Percentiles rank a stretch among this genome's conserved stretches.
Evolutionary conservation across 2,329 filamentous ascomycete genomes (phyloP).

Genomic region (Alternaria brassicicola): DNA sequence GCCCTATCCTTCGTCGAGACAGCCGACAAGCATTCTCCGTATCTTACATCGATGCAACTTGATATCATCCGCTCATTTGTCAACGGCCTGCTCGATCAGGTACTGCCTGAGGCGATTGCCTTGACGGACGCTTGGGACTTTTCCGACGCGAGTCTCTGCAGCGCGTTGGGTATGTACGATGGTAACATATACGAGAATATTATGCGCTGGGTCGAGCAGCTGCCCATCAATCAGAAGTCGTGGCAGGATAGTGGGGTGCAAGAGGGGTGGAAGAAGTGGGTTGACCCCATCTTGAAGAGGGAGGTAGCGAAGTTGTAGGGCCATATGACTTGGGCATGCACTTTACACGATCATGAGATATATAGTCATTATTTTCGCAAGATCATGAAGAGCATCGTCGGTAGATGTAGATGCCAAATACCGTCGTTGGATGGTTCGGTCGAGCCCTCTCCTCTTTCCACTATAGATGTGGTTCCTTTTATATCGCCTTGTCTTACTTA

Average conservation of each 20-base stretch:
- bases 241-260: slow-evolving; percentile 1
- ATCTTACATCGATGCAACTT: slow-evolving; percentile 33
- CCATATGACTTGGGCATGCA: background rate
- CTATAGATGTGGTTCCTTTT: background rate
- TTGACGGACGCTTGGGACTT: slow-evolving; percentile 59
- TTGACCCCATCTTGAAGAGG: slow-evolving; percentile 7
- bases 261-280: slow-evolving; percentile 6
- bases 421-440: background rate
- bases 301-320: slow-evolving; percentile 2
- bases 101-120: slow-evolving; percentile 56
- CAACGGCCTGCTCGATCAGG: slow-evolving; percentile 48
- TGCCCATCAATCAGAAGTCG: slow-evolving; percentile 29
- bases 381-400: background rate
- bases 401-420: background rate
- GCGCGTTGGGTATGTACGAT: slow-evolving; percentile 57
- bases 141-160: slow-evolving; percentile 58
- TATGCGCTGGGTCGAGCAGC: slow-evolving; percentile 36
- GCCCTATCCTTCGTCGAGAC: slow-evolving; percentile 36
- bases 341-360: background rate
- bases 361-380: background rate
- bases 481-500: no score
- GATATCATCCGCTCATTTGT: slow-evolving; percentile 44
- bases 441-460: background rate
- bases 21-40: background rate
- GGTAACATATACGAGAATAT: slow-evolving; percentile 59